Percentiles rank a stretch among this genome's conserved stretches.
Conservation (phyloP, 1,284 basidiomycete genomes). For the Cutaneotrichosporon sp. region DNA sequence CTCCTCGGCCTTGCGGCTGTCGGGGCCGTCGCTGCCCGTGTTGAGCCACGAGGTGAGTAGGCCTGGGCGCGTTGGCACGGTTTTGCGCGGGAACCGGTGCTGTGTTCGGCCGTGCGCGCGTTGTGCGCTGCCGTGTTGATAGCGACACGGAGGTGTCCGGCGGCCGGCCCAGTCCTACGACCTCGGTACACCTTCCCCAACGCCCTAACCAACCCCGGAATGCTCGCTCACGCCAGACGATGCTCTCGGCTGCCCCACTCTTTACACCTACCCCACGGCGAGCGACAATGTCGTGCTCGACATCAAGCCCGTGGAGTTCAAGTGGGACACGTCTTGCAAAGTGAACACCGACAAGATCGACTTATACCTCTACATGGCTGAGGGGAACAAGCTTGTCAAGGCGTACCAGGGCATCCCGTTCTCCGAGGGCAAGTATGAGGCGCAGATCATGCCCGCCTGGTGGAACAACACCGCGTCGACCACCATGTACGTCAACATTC, state of each 20-base stretch:
- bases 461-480: slow-evolving; percentile 67
- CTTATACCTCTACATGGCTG: slow-evolving; percentile 68
- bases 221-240: background rate
- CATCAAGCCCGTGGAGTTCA: slow-evolving; percentile 62
- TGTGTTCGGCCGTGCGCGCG: background rate
- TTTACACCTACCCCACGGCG: slow-evolving; percentile 67
- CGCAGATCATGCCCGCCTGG: slow-evolving; percentile 67
- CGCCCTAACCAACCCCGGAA: background rate
- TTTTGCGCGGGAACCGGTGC: background rate
- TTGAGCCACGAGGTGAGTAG: background rate
- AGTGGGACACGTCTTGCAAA: slow-evolving; percentile 66
- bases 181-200: background rate
- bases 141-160: background rate
- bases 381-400: slow-evolving; percentile 60
- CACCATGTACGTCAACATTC: slow-evolving; percentile 67
- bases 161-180: background rate
- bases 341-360: slow-evolving; percentile 61
- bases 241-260: slow-evolving; percentile 38
- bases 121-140: too few species aligned
- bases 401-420: slow-evolving; percentile 65
- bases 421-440: slow-evolving; percentile 60
- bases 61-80: background rate
- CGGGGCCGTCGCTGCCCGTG: background rate
- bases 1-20: background rate
- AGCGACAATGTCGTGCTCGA: slow-evolving; percentile 57